Evolutionary conservation across 768 basidiomycete species (phyloP), one percentile per base, ranked within the genome.

Genomic region (Tricholoma matsutake): DNA sequence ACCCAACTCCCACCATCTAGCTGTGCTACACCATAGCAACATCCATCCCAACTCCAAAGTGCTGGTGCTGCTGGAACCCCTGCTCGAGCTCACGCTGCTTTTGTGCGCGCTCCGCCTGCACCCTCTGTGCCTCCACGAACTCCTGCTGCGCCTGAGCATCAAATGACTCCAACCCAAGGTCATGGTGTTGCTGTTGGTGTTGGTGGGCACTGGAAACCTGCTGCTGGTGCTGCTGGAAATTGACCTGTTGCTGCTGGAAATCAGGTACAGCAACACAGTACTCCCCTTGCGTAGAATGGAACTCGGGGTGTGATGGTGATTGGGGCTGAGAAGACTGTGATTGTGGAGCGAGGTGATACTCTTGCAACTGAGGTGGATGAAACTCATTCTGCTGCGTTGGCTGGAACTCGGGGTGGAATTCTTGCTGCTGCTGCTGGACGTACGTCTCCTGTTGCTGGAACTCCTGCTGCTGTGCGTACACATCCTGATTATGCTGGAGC

Each of bases 351-450:
- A 53, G 51, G n/a, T 53, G 51, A 25, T 61, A 55, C 20, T 59
- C 51, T 13, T 69, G 69, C 56, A 68, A 55, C 51, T 71, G 65
- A 54, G 66, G 65, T 41, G 68, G 68, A 25, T 67, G 64, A 29
- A 62, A 64, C 56, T 65, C 66, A 22, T 60, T 58, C 60, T 67
- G 68, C 58, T 69, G 69, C 57, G 67, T 62, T 22, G 58, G 57
- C 55, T 56, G 55, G 37, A 56, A 56, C 34, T 39, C 55, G 18
- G 55, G 37, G 22, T 56, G 55, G 13, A 43, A 37, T 39, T 56
- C 51, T 22, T 60, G 57, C 35, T 63, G 53, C 18, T 58, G 61
- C 47, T 63, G 65, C 20, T 63, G 63, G 4, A 14, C 11, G 25
- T 49, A 49, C 1, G 47, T 49, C 22, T 49, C 47, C 53, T 54